A percentile compares a stretch with the other conserved stretches of the same genome.
Conservation (phyloP, 805 yeast genomes). For the Metschnikowia continentalis region DNA sequence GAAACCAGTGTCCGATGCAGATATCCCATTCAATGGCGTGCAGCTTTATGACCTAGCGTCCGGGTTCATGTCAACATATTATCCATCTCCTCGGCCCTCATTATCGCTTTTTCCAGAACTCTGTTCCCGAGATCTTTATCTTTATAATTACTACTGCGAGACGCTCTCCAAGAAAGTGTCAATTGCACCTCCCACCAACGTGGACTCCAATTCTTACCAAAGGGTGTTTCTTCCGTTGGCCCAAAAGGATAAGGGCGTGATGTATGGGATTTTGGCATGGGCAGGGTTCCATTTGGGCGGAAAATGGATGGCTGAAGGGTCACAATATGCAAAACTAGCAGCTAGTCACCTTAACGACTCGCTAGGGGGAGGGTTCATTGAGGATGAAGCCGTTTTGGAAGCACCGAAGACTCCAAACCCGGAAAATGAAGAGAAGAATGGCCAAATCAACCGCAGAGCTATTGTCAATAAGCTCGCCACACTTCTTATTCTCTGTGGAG, state of each 20-base stretch:
- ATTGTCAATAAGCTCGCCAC: conserved; percentile 55
- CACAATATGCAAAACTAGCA: conserved; percentile 45
- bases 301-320: conserved; percentile 46
- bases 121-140: conserved; percentile 19
- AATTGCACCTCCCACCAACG: conserved; percentile 42
- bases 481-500: conserved; percentile 66
- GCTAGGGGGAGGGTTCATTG: not conserved
- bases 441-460: conserved; percentile 24
- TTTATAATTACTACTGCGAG: conserved; percentile 49
- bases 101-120: conserved; percentile 19
- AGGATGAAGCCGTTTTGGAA: not conserved
- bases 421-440: not conserved
- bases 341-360: conserved; percentile 34
- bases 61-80: conserved; percentile 19
- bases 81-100: conserved; percentile 25
- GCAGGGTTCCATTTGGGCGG: conserved; percentile 49
- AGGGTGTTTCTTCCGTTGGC: conserved; percentile 55
- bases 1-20: not conserved
- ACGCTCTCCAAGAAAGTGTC: conserved; percentile 40
- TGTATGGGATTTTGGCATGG: conserved; percentile 54
- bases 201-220: conserved; percentile 47
- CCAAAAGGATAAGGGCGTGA: conserved; percentile 45
- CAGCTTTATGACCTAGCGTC: conserved; percentile 9
- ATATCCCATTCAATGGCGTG: not conserved
- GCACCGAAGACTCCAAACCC: not conserved